Evolutionary conservation across 352 stramenopile genomes (phyloP).

Genomic region (Phytophthora multivora): DNA sequence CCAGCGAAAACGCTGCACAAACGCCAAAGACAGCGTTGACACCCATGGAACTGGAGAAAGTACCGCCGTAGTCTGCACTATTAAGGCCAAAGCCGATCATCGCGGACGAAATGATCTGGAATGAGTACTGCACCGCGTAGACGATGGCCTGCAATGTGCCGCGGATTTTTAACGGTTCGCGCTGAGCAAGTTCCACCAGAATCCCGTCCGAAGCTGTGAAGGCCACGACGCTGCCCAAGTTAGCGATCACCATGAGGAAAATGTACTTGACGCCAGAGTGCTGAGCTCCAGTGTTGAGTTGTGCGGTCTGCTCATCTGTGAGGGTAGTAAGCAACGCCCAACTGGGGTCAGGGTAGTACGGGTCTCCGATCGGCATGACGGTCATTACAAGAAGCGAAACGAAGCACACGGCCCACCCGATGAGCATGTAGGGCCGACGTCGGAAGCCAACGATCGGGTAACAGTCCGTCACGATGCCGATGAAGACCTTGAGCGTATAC

Average conservation of each 20-base stretch:
- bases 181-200: constrained; percentile 47
- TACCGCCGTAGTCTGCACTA: constrained; percentile 40
- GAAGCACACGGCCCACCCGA: constrained; percentile 43
- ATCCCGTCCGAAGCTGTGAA: constrained; percentile 61
- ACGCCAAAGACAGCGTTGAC: constrained; percentile 37
- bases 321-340: constrained; percentile 15
- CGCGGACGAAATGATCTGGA: constrained; percentile 28
- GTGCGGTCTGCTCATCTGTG: constrained; percentile 14
- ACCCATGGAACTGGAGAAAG: constrained; percentile 35
- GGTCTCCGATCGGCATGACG: constrained; percentile 26
- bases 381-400: constrained; percentile 33
- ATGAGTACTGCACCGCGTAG: constrained; percentile 36
- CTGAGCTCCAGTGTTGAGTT: constrained; percentile 35
- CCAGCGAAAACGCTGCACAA: constrained; percentile 21
- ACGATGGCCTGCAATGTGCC: constrained; percentile 37
- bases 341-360: constrained; percentile 32
- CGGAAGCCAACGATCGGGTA: constrained; percentile 50
- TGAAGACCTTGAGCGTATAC: constrained; percentile 50
- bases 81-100: constrained; percentile 44
- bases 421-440: constrained; percentile 37
- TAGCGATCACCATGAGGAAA: constrained; percentile 61
- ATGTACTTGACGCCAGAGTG: constrained; percentile 46
- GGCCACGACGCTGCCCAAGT: constrained; percentile 62
- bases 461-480: constrained; percentile 47
- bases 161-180: constrained; percentile 31